A percentile compares a stretch with the other conserved stretches of the same genome.
Evolutionary conservation across 2,329 filamentous ascomycete species (phyloP).

Genomic region (Fusarium sp.): DNA sequence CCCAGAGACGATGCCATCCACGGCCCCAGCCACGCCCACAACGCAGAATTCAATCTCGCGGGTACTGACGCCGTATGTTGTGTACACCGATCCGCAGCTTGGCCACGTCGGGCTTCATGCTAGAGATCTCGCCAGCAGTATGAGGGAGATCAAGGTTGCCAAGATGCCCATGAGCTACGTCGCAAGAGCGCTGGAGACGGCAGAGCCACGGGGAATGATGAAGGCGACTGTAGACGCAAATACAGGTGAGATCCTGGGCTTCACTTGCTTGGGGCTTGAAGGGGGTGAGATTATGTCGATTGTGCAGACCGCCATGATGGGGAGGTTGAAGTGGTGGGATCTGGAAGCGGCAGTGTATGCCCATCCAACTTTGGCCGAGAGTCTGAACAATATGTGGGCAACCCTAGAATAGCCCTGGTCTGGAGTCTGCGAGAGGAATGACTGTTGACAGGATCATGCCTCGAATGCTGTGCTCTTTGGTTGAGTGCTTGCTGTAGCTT

Average conservation of each 20-base stretch:
- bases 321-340: constrained; percentile 54
- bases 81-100: constrained; percentile 64
- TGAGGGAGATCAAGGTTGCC: constrained; percentile 53
- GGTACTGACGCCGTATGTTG: constrained; percentile 56
- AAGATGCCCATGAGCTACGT: constrained; percentile 63
- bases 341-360: constrained; percentile 59
- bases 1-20: constrained; percentile 35
- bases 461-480: constrained; percentile 18
- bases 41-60: constrained; percentile 42
- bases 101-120: constrained; percentile 60
- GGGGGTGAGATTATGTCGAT: constrained; percentile 63
- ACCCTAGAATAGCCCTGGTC: constrained; percentile 48
- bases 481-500: constrained; percentile 5
- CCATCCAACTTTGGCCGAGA: constrained; percentile 61
- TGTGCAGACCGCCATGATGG: constrained; percentile 63
- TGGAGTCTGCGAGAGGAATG: background rate
- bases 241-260: constrained; percentile 60
- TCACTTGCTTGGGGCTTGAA: constrained; percentile 61
- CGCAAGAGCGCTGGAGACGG: constrained; percentile 60
- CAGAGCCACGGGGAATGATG: constrained; percentile 61
- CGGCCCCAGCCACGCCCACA: constrained; percentile 41
- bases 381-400: constrained; percentile 61
- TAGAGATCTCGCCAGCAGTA: constrained; percentile 46
- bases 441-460: constrained; percentile 13
- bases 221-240: constrained; percentile 60